phyloP scores from a whole-genome alignment of 345 rosid genomes.

The Orychophragmus violaceus region DNA sequence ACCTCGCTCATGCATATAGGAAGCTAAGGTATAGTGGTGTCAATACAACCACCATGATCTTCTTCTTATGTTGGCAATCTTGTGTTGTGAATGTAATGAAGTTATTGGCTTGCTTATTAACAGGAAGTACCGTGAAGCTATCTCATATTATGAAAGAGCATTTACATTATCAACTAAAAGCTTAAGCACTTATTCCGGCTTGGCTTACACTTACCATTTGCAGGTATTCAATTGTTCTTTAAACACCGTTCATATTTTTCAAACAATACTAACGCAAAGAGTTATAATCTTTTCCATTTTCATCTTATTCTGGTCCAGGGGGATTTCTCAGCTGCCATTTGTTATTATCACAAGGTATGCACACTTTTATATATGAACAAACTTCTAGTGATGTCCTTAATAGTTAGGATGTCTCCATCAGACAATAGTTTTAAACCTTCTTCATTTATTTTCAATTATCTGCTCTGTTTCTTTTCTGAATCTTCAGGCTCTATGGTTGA shows the following conservation, averaged over 20 bases:
- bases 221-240: conserved; percentile 44
- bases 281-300: not conserved
- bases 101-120: not conserved
- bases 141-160: conserved; percentile 64
- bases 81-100: not conserved
- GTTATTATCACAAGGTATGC: conserved; percentile 72
- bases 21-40: conserved; percentile 54
- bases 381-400: not conserved
- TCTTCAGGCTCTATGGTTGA: no score
- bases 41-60: not conserved
- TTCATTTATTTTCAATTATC: not conserved
- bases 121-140: conserved; percentile 39
- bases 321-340: conserved; percentile 66
- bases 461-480: not conserved
- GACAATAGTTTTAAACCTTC: not conserved
- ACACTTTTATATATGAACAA: not conserved
- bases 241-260: not conserved
- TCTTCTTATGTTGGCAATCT: conserved; percentile 9
- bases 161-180: conserved; percentile 71
- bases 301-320: conserved; percentile 43
- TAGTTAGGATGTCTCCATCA: not conserved
- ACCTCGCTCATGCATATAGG: conserved; percentile 51
- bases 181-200: conserved; percentile 86
- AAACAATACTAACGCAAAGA: not conserved
- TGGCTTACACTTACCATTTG: conserved; percentile 87